Evolutionary conservation across 306 rosid species (phyloP).

Genomic region (Dryas alaskensis): DNA sequence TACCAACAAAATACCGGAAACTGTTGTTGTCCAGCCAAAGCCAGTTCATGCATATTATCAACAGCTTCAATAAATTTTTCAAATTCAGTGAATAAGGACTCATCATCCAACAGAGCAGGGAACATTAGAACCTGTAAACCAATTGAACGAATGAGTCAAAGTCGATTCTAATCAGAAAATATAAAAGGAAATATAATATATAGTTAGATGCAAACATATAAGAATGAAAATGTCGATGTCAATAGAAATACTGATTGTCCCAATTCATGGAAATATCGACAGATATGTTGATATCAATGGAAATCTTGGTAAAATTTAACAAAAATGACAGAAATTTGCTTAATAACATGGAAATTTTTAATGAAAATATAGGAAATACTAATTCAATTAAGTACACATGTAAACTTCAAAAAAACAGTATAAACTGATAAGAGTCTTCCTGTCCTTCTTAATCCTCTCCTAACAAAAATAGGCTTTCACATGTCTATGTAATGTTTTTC

Average conservation of each 20-base stretch:
- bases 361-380: neutral
- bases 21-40: constrained; percentile 85
- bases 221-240: neutral
- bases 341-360: too few species aligned
- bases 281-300: neutral
- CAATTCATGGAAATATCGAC: neutral
- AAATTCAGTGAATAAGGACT: constrained; percentile 72
- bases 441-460: neutral
- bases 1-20: constrained; percentile 66
- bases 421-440: neutral
- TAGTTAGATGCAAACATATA: neutral
- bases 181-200: neutral
- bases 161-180: neutral
- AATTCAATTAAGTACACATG: neutral
- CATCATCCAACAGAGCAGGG: constrained; percentile 72
- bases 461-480: neutral
- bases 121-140: constrained; percentile 74
- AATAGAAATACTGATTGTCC: neutral
- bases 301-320: neutral
- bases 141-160: constrained; percentile 16
- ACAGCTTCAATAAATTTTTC: constrained; percentile 90
- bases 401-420: neutral
- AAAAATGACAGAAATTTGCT: too few species aligned
- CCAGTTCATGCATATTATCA: constrained; percentile 80
- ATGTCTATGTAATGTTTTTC: neutral